Conservation (phyloP, 2,329 filamentous ascomycete genomes). For the Pseudopyricularia cyperi region DNA sequence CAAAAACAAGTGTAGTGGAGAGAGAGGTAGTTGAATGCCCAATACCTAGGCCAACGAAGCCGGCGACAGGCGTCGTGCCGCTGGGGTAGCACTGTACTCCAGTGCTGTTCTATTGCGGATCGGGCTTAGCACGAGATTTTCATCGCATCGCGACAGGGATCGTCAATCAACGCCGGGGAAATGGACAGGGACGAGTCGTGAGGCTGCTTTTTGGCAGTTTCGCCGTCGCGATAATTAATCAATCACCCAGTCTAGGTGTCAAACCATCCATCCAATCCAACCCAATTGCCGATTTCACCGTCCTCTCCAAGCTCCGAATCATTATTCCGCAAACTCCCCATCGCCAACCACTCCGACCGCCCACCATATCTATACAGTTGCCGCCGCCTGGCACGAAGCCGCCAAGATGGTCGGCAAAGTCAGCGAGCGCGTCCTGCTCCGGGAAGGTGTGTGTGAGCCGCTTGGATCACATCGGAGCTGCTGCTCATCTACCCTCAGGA, state of each 20-base stretch:
- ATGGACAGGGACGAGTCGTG: background rate
- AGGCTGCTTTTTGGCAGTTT: background rate
- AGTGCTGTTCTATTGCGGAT: background rate
- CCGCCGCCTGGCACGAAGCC: background rate
- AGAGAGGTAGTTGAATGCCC: too few species aligned
- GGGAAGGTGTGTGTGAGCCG: constrained; percentile 38
- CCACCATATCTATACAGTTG: background rate
- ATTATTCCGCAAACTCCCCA: background rate
- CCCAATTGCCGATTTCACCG: background rate
- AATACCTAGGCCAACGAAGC: too few species aligned
- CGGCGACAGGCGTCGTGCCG: too few species aligned
- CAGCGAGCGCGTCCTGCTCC: constrained; percentile 49
- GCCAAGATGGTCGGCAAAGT: constrained; percentile 48
- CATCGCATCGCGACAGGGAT: background rate
- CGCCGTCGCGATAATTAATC: background rate
- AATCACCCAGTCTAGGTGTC: too few species aligned
- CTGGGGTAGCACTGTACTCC: too few species aligned
- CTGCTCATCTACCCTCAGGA: too few species aligned
- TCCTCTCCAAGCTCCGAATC: background rate
- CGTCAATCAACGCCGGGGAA: background rate
- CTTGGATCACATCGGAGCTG: background rate
- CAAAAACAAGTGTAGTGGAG: too few species aligned
- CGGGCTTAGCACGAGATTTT: background rate
- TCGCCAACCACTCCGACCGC: background rate
- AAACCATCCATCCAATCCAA: background rate